Base-by-base conservation (phyloP, 2,329 filamentous ascomycete species). In the Neurospora crassa region DNA sequence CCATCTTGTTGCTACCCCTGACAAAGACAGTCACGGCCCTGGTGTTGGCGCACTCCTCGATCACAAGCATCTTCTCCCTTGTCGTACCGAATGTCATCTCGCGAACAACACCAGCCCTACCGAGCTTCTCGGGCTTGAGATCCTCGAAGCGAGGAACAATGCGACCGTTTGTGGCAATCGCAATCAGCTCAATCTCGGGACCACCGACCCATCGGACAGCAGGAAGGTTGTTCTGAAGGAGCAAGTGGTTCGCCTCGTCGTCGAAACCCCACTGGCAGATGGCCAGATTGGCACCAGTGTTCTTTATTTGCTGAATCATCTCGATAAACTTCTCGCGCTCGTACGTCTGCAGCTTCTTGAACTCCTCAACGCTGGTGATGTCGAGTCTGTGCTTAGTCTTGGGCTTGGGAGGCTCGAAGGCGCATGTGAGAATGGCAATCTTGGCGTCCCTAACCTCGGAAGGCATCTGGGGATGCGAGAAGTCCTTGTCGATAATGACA, bases 231-330 rank as follows among this genome's bases (percentile, higher is more conserved):
- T 98, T 98, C 84, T 97, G 96, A 73, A 99, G 90, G 43, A 99
- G 88, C 72, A 99, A 84, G 82, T 99, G 96, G 85, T 99, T 99
- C 74, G 96, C 96, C 84, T 99, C 96, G 79, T 99, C 96, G 80
- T 99, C 96, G 79, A 99, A 99, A 76, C 96, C 96, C 96, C 96
- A 99, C 81, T 99, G 96, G 84, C 96, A 99, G 79, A 99, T 97
- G 74, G 94, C 96, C 73, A 99, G 87, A 84, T 99, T 99, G 75
- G 96, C 96, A 73, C 96, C 96, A 0, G 95, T 96, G 78, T 92
- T 92, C 85, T 99, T 99, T 85, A 99, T 96, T 83, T 97, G 92
- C 80, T 96, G 87, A 78, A 99, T 97, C 96, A 99, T 99, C 84
- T 98, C 95, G 72, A 93, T 88, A 80, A 99, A 99, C 84, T 98